These are phyloP conservation scores for Phytophthora tentaculata DNA, from an alignment of 352 stramenopile genomes.

Conservation along the genomic window DNA sequence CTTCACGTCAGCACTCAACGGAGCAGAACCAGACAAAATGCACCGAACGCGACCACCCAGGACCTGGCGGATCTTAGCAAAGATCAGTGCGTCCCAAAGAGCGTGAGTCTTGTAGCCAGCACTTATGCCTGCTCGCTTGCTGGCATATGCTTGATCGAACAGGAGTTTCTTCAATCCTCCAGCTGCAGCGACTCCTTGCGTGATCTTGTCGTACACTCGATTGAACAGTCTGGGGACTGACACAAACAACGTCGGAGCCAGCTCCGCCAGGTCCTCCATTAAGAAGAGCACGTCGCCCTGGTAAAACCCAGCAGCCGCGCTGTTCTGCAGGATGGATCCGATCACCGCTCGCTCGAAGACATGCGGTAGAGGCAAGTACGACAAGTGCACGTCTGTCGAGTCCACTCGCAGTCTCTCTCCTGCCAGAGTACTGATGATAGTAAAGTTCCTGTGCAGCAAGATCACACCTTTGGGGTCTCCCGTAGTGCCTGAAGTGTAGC, in stretches of 20 bases:
- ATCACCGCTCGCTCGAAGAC: constrained; percentile 96
- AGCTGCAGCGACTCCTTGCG: constrained; percentile 65
- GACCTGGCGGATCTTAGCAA: constrained; percentile 93
- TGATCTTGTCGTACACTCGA: constrained; percentile 97
- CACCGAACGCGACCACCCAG: constrained; percentile 90
- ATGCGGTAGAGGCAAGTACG: constrained; percentile 96
- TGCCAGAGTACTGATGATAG: constrained; percentile 28
- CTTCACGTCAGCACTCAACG: constrained; percentile 93
- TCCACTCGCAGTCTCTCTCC: constrained; percentile 42
- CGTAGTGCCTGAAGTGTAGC: constrained; percentile 96
- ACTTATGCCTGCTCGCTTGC: constrained; percentile 59
- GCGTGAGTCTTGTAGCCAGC: constrained; percentile 69
- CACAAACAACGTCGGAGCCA: constrained; percentile 93
- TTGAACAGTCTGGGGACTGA: constrained; percentile 96
- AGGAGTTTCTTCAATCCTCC: constrained; percentile 73
- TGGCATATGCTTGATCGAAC: constrained; percentile 67
- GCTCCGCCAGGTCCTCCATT: constrained; percentile 94
- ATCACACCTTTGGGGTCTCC: constrained; percentile 96
- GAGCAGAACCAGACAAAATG: constrained; percentile 94
- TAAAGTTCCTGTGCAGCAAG: constrained; percentile 89
- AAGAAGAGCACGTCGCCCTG: constrained; percentile 91
- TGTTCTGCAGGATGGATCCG: constrained; percentile 79
- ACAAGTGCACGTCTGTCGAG: constrained; percentile 91
- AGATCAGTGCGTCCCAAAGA: constrained; percentile 96
- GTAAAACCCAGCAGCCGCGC: constrained; percentile 77